Evolutionary conservation across 495 filamentous ascomycete genomes (phyloP), one percentile per base, ranked within the genome.

Genomic region (Aeminium ludgeri): DNA sequence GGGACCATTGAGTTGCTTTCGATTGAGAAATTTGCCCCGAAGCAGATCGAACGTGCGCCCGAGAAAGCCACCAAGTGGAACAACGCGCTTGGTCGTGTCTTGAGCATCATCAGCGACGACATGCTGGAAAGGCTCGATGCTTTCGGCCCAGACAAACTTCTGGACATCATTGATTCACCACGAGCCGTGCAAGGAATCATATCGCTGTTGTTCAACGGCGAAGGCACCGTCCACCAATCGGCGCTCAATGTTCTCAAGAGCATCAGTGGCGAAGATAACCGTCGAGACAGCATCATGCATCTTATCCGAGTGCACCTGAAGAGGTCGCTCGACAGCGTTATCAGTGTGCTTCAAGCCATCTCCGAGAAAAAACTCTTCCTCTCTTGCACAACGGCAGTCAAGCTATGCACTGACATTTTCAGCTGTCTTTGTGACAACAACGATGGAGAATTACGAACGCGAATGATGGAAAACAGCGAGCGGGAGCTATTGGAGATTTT

Each of bases 341-440:
- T 73, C 2, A 76, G 73, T 66, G 72, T 71, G 1, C 65, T 72
- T 46, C 66, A 63, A 19, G 63, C 64, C 17, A 70, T 81, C 19
- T 66, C 61, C 10, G 64, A 62, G 34, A 67, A 71, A 47, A 67
- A 65, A 41, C 70, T 68, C 1, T 86, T 81, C 56, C 68, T 69
- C 1, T 74, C 82, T 28, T 73, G 76, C 43, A 71, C 73, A 2
- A 71, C 72, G 31, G 69, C 85, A 62, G 59, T 92, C 31, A 80
- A 78, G 44, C 78, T 76, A 27, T 74, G 73, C 41, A 73, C 73
- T 19, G 81, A 86, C 48, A 69, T 93, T 23, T 62, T 96, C 27
- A 73, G 82, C 46, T 70, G 78, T 46, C 73, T 97, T 20, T 89
- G 83, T 67, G 81, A 92, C 45, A 72, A 72, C 4, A 73, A 82